Percentiles rank a stretch among this genome's conserved stretches.
phyloP scores from a whole-genome alignment of 257 asterid genomes.

The Solanum sejunctum region DNA sequence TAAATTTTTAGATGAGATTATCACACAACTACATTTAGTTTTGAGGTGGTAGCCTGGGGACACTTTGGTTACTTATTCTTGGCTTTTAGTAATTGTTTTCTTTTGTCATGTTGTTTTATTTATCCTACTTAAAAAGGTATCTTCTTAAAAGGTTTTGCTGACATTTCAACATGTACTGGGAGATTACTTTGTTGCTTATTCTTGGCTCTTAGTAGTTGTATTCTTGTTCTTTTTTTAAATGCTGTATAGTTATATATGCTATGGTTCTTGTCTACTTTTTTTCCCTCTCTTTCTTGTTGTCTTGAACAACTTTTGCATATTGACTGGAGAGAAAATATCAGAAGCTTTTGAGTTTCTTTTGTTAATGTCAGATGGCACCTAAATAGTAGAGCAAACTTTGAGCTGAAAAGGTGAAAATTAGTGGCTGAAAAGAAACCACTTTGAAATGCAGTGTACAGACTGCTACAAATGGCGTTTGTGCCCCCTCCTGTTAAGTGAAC shows the following conservation, averaged over 20 bases:
- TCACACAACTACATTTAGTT: neutral
- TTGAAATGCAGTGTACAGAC: neutral
- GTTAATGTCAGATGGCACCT: neutral
- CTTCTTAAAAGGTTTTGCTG: neutral
- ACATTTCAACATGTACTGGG: neutral
- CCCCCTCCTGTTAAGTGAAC: neutral
- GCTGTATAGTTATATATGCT: neutral
- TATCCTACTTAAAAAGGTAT: neutral
- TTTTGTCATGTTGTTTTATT: neutral
- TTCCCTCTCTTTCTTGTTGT: neutral
- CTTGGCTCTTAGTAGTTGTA: neutral
- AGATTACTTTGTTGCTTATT: neutral
- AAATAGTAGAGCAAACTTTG: neutral
- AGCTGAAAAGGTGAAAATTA: neutral
- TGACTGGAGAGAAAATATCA: neutral
- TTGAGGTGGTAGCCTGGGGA: neutral
- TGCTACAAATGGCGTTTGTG: neutral
- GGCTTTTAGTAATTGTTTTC: neutral
- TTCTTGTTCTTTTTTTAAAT: neutral
- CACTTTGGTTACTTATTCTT: neutral
- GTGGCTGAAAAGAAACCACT: neutral
- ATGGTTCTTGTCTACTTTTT: neutral
- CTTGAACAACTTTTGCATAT: neutral
- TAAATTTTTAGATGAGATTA: neutral
- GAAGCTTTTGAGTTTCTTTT: neutral